Conservation (phyloP, 2,329 filamentous ascomycete genomes). For the Podosphaera xanthii region DNA sequence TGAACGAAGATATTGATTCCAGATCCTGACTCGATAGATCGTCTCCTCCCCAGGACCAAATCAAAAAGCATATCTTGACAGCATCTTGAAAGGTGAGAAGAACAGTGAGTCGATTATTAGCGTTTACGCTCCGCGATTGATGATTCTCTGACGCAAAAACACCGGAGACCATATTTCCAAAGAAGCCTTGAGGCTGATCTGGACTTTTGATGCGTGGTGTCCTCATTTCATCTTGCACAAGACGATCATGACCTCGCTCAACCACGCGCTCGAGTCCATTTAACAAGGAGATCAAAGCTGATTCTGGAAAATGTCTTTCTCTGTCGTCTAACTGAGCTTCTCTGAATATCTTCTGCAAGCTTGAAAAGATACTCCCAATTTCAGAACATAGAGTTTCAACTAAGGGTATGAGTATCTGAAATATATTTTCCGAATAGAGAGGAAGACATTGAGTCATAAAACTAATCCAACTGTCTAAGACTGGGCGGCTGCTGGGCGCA, state of each 20-base stretch:
- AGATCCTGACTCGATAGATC: conserved; percentile 37
- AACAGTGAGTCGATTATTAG: conserved; percentile 82
- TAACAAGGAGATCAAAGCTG: conserved; percentile 63
- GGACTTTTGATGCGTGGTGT: conserved; percentile 49
- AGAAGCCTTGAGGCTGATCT: conserved; percentile 68
- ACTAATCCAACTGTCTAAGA: conserved; percentile 77
- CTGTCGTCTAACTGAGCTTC: conserved; percentile 14
- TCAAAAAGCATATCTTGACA: conserved; percentile 71
- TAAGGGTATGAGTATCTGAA: conserved; percentile 72
- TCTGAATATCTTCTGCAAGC: conserved; percentile 43
- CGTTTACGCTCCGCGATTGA: conserved; percentile 61
- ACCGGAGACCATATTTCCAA: conserved; percentile 82
- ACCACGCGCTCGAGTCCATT: conserved; percentile 82
- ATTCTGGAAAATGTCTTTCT: conserved; percentile 32
- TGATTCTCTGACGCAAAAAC: conserved; percentile 62
- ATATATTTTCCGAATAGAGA: conserved; percentile 63
- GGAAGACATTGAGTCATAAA: conserved; percentile 70
- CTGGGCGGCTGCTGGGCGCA: conserved; percentile 45
- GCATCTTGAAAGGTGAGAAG: conserved; percentile 93
- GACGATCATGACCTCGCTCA: conserved; percentile 62
- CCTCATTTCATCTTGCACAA: conserved; percentile 53
- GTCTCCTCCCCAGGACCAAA: conserved; percentile 80
- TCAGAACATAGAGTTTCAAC: conserved; percentile 75
- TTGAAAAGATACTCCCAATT: conserved; percentile 48
- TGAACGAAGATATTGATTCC: conserved; percentile 58